Evolutionary conservation across 1,139 yeast species (phyloP).

Genomic region (Yamadazyma trypodendri): DNA sequence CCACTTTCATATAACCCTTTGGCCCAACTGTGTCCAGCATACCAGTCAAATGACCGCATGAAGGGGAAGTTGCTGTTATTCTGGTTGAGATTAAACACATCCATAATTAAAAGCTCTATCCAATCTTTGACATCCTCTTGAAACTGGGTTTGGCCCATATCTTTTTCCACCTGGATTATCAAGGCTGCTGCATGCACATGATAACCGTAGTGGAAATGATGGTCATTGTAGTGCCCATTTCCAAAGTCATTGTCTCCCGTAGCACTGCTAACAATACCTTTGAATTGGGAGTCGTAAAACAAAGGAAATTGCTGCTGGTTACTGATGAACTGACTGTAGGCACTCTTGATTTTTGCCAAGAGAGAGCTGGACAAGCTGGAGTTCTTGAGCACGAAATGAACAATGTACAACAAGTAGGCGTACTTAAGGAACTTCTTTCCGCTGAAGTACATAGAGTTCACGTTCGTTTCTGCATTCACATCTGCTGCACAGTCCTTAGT

Average conservation of each 20-base stretch:
- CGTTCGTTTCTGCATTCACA: constrained; percentile 40
- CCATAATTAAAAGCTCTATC: constrained; percentile 65
- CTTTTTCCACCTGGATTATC: constrained; percentile 56
- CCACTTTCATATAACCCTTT: constrained; percentile 61
- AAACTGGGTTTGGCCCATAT: constrained; percentile 56
- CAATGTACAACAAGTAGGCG: constrained; percentile 59
- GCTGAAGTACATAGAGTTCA: constrained; percentile 53
- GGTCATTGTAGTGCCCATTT: constrained; percentile 68
- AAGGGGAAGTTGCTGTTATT: constrained; percentile 63
- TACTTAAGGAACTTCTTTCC: constrained; percentile 67
- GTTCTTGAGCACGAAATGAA: constrained; percentile 51
- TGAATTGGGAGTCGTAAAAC: constrained; percentile 60
- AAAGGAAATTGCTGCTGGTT: constrained; percentile 58
- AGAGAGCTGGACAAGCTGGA: constrained; percentile 33
- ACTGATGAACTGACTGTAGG: constrained; percentile 50
- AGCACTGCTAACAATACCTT: constrained; percentile 61
- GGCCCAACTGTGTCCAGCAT: constrained; percentile 77
- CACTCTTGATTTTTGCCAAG: constrained; percentile 47
- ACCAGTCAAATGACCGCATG: constrained; percentile 69
- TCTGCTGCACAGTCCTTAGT: constrained; percentile 49
- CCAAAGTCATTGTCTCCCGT: constrained; percentile 53
- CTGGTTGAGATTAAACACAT: constrained; percentile 63
- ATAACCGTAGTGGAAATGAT: constrained; percentile 75
- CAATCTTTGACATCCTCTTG: constrained; percentile 54
- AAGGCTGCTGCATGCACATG: constrained; percentile 69